Evolutionary conservation across 2,329 filamentous ascomycete genomes (phyloP).

Genomic region (Sclerotinia trifoliorum): DNA sequence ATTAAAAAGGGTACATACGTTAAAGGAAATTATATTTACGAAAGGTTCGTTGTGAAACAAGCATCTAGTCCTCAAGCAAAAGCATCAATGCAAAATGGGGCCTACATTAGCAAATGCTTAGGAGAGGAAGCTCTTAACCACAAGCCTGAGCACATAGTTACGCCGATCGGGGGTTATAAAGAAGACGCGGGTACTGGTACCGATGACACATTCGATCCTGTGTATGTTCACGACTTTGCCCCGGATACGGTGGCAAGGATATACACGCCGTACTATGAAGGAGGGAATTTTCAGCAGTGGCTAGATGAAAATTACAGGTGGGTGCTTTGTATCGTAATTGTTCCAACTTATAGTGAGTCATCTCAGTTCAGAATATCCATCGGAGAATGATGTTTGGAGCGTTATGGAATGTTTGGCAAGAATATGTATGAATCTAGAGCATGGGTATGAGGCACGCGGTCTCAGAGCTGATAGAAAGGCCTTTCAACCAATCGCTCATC

Average conservation of each 20-base stretch:
- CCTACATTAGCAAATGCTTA: not conserved
- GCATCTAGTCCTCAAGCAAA: not conserved
- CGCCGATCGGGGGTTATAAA: not conserved
- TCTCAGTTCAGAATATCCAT: not conserved
- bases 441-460: not conserved
- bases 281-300: not conserved
- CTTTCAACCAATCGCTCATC: not conserved
- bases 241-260: not conserved
- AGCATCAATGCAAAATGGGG: not conserved
- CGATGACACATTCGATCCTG: slow-evolving; percentile 1
- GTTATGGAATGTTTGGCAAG: not conserved
- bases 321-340: not conserved
- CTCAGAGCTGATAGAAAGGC: no score
- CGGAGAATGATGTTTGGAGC: not conserved
- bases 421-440: not conserved
- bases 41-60: slow-evolving; percentile 6
- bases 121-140: accelerated
- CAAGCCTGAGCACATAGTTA: not conserved
- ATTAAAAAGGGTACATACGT: not conserved
- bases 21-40: accelerated
- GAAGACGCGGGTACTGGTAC: slow-evolving; percentile 1
- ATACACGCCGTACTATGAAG: not conserved
- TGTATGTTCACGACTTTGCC: not conserved
- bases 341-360: not conserved
- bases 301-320: not conserved